Conservation (phyloP, 1,284 basidiomycete species). For the Mixia osmundae region DNA sequence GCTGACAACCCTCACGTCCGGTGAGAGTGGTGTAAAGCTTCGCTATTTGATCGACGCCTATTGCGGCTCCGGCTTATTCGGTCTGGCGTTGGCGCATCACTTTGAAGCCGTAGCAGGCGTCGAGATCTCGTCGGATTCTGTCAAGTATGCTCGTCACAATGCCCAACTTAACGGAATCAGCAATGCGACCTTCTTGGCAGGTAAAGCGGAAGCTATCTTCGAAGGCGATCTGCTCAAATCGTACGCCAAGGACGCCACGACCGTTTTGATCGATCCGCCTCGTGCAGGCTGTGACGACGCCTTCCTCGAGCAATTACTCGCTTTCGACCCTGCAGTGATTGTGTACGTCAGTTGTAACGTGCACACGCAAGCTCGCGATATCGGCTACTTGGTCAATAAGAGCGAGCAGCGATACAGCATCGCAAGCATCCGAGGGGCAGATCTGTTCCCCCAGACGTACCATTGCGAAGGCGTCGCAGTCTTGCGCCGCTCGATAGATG, state of each 20-base stretch:
- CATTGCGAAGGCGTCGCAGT: constrained; percentile 61
- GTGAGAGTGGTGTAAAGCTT: too few relatives aligned
- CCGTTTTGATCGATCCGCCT: constrained; percentile 62
- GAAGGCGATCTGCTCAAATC: constrained; percentile 24
- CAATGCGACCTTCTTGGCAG: constrained; percentile 29
- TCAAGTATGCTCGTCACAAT: constrained; percentile 55
- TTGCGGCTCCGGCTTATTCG: constrained; percentile 77
- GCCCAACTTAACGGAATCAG: constrained; percentile 41
- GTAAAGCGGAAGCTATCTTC: constrained; percentile 33
- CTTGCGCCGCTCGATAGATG: constrained; percentile 28
- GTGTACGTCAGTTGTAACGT: constrained; percentile 92
- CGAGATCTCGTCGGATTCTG: constrained; percentile 43
- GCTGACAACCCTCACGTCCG: constrained; percentile 33
- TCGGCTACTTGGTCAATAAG: constrained; percentile 41
- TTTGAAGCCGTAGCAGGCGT: constrained; percentile 71
- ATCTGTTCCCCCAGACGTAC: constrained; percentile 82
- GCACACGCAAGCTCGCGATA: constrained; percentile 58
- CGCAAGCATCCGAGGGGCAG: constrained; percentile 62
- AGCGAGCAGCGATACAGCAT: constrained; percentile 34
- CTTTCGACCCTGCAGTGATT: constrained; percentile 42
- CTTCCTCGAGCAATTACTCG: constrained; percentile 54
- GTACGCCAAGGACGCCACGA: constrained; percentile 45
- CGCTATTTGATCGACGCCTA: constrained; percentile 80
- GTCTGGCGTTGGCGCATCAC: constrained; percentile 55
- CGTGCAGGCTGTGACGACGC: constrained; percentile 66